A percentile compares a stretch with the other conserved stretches of the same genome.
phyloP scores from a whole-genome alignment of 176 grass and related monocot species.

The Cenchrus purpureus region DNA sequence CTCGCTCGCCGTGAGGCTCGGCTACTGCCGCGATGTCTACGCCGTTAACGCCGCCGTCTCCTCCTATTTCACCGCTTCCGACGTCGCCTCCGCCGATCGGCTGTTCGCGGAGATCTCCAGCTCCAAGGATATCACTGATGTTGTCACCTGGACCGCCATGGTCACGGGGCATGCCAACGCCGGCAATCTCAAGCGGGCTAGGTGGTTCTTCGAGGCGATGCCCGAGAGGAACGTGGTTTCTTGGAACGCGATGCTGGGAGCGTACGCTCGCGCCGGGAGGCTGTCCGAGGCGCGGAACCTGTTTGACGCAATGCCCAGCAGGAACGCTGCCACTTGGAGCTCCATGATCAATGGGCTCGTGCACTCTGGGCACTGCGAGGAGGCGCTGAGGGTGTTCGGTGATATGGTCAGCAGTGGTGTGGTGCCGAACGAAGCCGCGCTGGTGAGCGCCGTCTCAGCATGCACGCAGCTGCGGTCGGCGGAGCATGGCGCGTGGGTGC shows the following conservation, averaged over 20 bases:
- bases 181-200: constrained; percentile 30
- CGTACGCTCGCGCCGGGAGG: constrained; percentile 35
- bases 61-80: constrained; percentile 44
- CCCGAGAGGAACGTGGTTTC: constrained; percentile 53
- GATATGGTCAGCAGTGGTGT: constrained; percentile 19
- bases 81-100: constrained; percentile 54
- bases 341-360: constrained; percentile 45
- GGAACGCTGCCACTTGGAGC: constrained; percentile 55
- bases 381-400: constrained; percentile 43
- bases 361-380: constrained; percentile 31
- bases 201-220: constrained; percentile 50
- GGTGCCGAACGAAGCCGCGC: constrained; percentile 36
- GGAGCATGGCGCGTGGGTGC: constrained; percentile 54
- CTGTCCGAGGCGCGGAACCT: constrained; percentile 37
- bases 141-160: constrained; percentile 65
- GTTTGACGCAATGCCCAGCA: constrained; percentile 44
- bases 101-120: constrained; percentile 40
- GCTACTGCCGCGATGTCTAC: constrained; percentile 46
- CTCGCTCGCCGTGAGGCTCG: constrained; percentile 48
- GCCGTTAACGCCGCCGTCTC: constrained; percentile 44
- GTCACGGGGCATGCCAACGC: constrained; percentile 42
- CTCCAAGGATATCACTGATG: constrained; percentile 40
- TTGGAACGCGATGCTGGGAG: constrained; percentile 49
- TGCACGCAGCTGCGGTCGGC: constrained; percentile 49
- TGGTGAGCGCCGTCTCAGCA: constrained; percentile 49